Evolutionary conservation across 192 early-diverging fungal species (phyloP).

Genomic region (Linnemannia zychae): DNA sequence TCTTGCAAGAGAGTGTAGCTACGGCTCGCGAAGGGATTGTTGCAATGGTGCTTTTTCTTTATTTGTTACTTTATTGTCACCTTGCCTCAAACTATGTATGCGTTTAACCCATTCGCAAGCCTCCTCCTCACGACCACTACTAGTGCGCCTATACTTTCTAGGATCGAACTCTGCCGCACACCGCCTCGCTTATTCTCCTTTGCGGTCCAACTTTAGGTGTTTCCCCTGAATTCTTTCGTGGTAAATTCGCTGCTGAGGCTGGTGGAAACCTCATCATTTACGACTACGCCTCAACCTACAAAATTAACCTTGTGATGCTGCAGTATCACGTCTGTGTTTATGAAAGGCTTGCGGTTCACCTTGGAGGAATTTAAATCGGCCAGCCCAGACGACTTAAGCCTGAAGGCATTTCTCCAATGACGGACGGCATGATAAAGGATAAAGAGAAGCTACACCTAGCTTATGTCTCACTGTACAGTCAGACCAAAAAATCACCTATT

Average conservation of each 20-base stretch:
- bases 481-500: neutral
- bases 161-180: no score
- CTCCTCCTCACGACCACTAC: neutral
- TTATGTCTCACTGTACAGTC: neutral
- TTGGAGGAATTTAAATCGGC: neutral
- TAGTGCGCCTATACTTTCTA: slow-evolving; percentile 5
- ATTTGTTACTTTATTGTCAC: neutral
- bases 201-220: neutral
- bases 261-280: neutral
- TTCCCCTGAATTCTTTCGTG: neutral
- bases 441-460: neutral
- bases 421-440: neutral
- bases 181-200: neutral
- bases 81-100: slow-evolving; percentile 20
- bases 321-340: neutral
- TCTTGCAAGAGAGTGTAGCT: neutral
- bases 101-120: slow-evolving; percentile 18
- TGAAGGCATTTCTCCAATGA: neutral
- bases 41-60: neutral
- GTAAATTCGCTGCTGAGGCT: neutral
- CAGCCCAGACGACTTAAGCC: neutral
- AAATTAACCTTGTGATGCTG: neutral
- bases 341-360: neutral
- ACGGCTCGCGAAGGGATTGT: slow-evolving; percentile 1
- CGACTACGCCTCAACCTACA: neutral